Conservation (phyloP, 2,329 filamentous ascomycete species). For the Aspergillus nomiae region DNA sequence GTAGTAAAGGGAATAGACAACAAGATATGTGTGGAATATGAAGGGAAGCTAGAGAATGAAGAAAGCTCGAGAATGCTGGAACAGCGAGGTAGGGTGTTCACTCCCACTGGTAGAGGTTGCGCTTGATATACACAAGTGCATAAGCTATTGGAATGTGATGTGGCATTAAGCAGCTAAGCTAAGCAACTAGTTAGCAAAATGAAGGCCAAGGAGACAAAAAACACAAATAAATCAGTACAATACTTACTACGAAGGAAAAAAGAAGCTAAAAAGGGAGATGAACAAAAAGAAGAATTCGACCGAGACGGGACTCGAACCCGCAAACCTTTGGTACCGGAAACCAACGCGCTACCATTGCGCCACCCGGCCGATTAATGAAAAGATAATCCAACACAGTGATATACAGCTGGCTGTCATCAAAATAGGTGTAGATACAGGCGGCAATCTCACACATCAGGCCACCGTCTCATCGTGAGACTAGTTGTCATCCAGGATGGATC, state of each 20-base stretch:
- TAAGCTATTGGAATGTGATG: too few relatives aligned
- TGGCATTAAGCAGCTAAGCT: too few relatives aligned
- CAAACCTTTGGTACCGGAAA: constrained; percentile 7
- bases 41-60: too few relatives aligned
- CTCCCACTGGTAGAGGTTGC: too few relatives aligned
- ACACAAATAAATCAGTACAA: neutral
- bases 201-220: neutral
- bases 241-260: neutral
- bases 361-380: neutral
- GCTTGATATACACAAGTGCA: too few relatives aligned
- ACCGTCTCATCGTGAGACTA: neutral
- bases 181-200: too few relatives aligned
- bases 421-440: too few relatives aligned
- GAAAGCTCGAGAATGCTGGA: too few relatives aligned
- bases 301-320: constrained; percentile 4
- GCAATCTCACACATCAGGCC: neutral
- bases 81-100: too few relatives aligned
- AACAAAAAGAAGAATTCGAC: neutral
- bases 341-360: constrained; percentile 6
- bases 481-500: neutral
- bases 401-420: fast-evolving
- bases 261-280: neutral
- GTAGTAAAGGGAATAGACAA: too few relatives aligned
- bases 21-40: too few relatives aligned
- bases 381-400: fast-evolving